These are phyloP conservation scores for Hypoxylon rickii DNA, from an alignment of 495 filamentous ascomycete species.

Conservation along the genomic window DNA sequence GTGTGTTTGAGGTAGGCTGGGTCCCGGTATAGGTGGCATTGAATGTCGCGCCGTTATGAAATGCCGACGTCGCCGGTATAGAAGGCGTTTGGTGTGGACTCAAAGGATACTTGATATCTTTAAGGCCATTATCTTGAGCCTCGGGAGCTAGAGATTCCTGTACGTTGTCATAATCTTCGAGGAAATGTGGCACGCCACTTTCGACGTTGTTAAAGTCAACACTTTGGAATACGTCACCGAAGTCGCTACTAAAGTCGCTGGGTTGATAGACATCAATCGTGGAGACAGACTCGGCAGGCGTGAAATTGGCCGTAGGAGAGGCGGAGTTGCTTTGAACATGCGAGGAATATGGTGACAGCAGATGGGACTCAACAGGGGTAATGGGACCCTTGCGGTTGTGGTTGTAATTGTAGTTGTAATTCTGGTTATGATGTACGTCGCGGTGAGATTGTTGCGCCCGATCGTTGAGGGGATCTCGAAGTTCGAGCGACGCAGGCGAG, in stretches of 20 bases:
- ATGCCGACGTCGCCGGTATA: constrained; percentile 30
- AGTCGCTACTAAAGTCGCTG: constrained; percentile 46
- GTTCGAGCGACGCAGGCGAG: constrained; percentile 39
- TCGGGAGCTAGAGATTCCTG: constrained; percentile 19
- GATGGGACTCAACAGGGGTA: constrained; percentile 35
- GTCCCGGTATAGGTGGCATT: constrained; percentile 14
- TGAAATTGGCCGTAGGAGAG: constrained; percentile 46
- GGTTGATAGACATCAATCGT: constrained; percentile 48
- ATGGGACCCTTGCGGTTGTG: constrained; percentile 28
- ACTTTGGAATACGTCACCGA: constrained; percentile 49
- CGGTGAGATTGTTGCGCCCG: constrained; percentile 31
- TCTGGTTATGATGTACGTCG: constrained; percentile 16
- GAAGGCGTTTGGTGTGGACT: constrained; percentile 40
- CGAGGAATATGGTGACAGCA: constrained; percentile 48
- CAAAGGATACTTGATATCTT: constrained; percentile 32
- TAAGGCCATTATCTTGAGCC: constrained; percentile 35
- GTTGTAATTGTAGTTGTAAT: constrained; percentile 19
- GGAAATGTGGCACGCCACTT: constrained; percentile 41
- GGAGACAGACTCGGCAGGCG: constrained; percentile 48
- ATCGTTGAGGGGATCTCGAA: constrained; percentile 32
- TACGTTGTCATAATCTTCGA: constrained; percentile 31
- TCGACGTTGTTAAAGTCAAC: constrained; percentile 43
- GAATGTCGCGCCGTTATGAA: constrained; percentile 11
- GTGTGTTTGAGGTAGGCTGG: constrained; percentile 1
- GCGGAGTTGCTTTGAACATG: constrained; percentile 44